These are phyloP conservation scores for Cystofilobasidium capitatum DNA, from an alignment of 768 basidiomycete species.

Conservation along the genomic window DNA sequence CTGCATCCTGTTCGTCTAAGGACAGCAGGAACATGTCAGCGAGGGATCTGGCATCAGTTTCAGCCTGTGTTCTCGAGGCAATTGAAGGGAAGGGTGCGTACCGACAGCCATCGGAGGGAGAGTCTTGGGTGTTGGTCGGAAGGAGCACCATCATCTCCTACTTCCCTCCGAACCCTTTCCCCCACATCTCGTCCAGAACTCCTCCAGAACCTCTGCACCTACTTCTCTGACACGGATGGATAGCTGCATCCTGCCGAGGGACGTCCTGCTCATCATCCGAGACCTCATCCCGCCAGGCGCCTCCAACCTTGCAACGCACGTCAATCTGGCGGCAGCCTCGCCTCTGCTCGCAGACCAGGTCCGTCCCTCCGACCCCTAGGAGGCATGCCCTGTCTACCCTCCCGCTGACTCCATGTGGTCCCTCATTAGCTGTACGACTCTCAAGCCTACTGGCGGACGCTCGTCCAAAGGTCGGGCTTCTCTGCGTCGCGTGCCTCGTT, in stretches of 20 bases:
- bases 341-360: background rate
- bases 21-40: no score
- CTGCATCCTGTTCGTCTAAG: no score
- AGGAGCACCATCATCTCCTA: no score
- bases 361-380: background rate
- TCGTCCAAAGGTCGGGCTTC: no score
- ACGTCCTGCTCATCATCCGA: background rate
- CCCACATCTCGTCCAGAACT: background rate
- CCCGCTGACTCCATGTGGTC: background rate
- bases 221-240: background rate
- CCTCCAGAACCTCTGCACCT: background rate
- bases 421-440: no score
- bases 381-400: background rate
- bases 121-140: no score
- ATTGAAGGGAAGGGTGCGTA: no score
- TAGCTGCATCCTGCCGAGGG: background rate
- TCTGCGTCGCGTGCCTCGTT: background rate
- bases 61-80: no score
- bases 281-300: background rate
- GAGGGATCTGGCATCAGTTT: no score
- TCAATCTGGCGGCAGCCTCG: background rate
- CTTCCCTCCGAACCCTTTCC: background rate
- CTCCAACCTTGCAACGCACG: background rate
- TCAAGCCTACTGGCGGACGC: no score
- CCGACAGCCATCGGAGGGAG: no score